phyloP scores from a whole-genome alignment of 305 asterid species.

The Solanum aculeatissimum region DNA sequence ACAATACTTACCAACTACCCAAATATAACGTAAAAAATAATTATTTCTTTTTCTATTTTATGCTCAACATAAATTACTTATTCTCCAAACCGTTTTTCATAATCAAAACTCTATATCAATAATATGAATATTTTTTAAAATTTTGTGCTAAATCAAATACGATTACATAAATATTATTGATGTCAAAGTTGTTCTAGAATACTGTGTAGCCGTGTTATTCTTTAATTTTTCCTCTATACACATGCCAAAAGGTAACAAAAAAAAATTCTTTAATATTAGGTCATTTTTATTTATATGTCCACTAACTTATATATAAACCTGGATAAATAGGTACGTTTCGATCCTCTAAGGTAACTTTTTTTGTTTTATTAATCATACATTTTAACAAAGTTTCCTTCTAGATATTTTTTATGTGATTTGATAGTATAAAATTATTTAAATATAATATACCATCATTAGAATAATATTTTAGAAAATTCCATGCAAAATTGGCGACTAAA shows the following conservation, averaged over 20 bases:
- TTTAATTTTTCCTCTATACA: neutral
- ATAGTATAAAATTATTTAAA: neutral
- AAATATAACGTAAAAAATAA: too few species aligned
- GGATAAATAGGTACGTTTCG: too few species aligned
- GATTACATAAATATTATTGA: neutral
- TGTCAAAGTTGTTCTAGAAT: neutral
- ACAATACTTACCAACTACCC: too few species aligned
- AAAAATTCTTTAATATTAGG: neutral
- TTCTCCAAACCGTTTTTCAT: too few species aligned
- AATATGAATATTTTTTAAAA: too few species aligned
- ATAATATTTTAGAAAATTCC: neutral
- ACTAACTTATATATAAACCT: too few species aligned
- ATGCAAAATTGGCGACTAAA: neutral
- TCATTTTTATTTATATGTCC: neutral
- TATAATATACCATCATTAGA: neutral
- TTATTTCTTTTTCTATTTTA: too few species aligned
- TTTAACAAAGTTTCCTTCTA: neutral
- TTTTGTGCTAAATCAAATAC: too few species aligned
- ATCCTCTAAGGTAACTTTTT: too few species aligned
- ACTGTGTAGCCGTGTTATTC: neutral
- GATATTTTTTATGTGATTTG: neutral
- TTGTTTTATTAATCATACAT: neutral
- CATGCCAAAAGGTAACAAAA: neutral
- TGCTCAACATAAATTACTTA: too few species aligned
- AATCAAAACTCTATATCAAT: too few species aligned